phyloP scores from a whole-genome alignment of 2,329 filamentous ascomycete genomes.

The Rutstroemia sp. region DNA sequence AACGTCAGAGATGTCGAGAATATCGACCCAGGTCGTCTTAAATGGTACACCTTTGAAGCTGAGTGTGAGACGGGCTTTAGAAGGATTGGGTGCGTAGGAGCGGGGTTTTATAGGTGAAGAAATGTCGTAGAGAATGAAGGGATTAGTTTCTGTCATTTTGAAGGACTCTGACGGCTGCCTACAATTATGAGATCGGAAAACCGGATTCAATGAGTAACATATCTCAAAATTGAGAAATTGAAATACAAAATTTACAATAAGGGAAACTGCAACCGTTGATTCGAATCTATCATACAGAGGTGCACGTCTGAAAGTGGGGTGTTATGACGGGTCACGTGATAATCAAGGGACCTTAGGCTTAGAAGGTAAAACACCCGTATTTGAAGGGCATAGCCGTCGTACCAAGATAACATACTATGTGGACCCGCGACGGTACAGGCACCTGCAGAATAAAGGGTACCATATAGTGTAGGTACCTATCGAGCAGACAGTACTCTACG shows the following conservation, averaged over 20 bases:
- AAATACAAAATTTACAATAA: not conserved
- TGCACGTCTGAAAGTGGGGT: not conserved
- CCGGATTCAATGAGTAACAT: not conserved
- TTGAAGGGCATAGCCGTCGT: no score
- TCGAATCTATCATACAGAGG: not conserved
- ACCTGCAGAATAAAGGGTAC: no score
- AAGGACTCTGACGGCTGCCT: not conserved
- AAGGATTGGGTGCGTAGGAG: not conserved
- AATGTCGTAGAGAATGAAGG: not conserved
- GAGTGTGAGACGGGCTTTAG: not conserved
- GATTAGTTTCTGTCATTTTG: not conserved
- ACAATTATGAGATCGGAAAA: not conserved
- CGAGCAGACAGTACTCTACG: no score
- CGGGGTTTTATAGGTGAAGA: not conserved
- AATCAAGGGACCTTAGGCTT: no score
- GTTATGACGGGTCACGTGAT: not conserved
- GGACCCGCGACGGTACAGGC: no score
- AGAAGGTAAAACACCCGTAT: no score
- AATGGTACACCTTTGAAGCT: not conserved
- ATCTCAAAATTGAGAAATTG: not conserved
- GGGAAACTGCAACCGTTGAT: not conserved
- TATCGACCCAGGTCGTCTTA: not conserved
- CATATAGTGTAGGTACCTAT: no score
- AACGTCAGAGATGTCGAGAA: constrained; percentile 20
- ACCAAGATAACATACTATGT: no score